Conservation (phyloP, 345 rosid genomes). For the Camelina hispida region DNA sequence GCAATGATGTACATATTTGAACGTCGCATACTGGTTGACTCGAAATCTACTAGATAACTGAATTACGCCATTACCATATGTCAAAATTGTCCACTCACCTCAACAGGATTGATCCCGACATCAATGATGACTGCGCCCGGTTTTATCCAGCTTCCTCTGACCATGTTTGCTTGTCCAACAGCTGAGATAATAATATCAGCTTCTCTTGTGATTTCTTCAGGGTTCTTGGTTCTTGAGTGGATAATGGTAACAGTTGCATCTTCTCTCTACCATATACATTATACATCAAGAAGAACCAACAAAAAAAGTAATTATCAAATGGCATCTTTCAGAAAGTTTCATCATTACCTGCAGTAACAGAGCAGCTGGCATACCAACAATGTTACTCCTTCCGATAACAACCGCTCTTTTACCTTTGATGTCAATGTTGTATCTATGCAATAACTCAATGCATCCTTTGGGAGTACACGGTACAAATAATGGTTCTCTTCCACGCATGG, state of each 20-base stretch:
- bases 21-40: neutral
- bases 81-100: conserved; percentile 48
- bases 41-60: neutral
- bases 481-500: conserved; percentile 89
- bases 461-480: conserved; percentile 87
- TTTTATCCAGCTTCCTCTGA: conserved; percentile 83
- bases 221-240: conserved; percentile 79
- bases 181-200: conserved; percentile 85
- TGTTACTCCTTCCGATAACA: conserved; percentile 90
- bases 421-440: conserved; percentile 69
- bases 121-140: conserved; percentile 87
- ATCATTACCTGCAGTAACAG: conserved; percentile 70
- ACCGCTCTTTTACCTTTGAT: conserved; percentile 89
- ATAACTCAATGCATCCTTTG: conserved; percentile 86
- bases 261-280: conserved; percentile 55
- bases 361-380: conserved; percentile 96
- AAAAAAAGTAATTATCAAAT: too few species aligned
- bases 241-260: conserved; percentile 80
- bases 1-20: neutral
- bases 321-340: neutral
- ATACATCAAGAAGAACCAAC: too few species aligned
- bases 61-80: neutral
- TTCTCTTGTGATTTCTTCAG: conserved; percentile 71
- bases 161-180: conserved; percentile 86
- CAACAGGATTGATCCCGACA: conserved; percentile 89